phyloP scores from a whole-genome alignment of 257 asterid species.

The Anisodus acutangulus region DNA sequence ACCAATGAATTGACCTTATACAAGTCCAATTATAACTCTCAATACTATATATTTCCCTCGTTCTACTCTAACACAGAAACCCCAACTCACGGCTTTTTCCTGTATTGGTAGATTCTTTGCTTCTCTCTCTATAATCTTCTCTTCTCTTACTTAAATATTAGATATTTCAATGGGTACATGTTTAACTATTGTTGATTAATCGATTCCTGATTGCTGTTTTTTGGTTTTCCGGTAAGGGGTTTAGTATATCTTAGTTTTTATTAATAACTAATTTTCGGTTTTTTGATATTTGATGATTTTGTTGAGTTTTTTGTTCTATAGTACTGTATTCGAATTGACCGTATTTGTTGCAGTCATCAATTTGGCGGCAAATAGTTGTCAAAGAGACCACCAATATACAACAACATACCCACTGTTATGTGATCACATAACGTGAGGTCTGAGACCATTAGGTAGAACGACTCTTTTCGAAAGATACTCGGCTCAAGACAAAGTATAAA shows the following conservation, averaged over 20 bases:
- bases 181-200: not conserved
- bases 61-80: not conserved
- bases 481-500: no score
- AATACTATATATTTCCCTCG: not conserved
- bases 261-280: not conserved
- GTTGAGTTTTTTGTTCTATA: slow-evolving; percentile 29
- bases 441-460: no score
- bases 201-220: not conserved
- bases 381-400: slow-evolving; percentile 14
- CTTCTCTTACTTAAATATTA: not conserved
- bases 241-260: not conserved
- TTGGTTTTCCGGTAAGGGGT: not conserved
- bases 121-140: slow-evolving; percentile 19
- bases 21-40: no score
- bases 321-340: not conserved
- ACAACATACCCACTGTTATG: no score
- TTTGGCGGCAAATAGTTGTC: slow-evolving; percentile 22
- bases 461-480: no score
- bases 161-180: not conserved
- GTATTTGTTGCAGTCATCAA: not conserved
- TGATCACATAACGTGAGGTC: no score
- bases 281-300: slow-evolving; percentile 20
- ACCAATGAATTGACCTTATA: no score
- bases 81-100: not conserved
- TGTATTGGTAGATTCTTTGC: not conserved